Evolutionary conservation across 208 protist species (phyloP), one percentile per base, ranked within the genome.

Genomic region (Leishmania guyanensis): DNA sequence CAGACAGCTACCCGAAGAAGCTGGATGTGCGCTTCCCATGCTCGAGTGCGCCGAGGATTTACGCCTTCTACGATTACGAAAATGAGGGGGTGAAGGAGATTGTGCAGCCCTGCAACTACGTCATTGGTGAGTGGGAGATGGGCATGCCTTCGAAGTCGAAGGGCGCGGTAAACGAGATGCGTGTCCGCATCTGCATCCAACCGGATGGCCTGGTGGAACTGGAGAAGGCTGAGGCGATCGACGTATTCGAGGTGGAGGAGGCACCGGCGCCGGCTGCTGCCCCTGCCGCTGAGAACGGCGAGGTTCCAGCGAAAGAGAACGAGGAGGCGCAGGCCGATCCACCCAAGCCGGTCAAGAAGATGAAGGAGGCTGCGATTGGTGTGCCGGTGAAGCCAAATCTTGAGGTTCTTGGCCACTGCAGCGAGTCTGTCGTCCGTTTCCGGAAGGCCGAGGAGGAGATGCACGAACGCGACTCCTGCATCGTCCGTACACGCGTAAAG

Each of bases 11-110:
- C 77, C 92, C 92, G 14, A 95, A 97, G 81, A 79, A 96, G 73
- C 78, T 97, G 68, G 95, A 98, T 68, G 89, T 98, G 60, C 94
- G 91, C 53, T 89, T 97, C 72, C 90, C 91, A 20, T 86, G 87
- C 66, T 75, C 58, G 53, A 90, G 88, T 26, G 71, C 89, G 43
- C 93, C 96, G 78, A 95, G 93, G 82, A 69, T 98, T 1, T 97
- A 94, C 80, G 89, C 92, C 77, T 96, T 96, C 84, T 97, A 96
- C 87, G 86, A 95, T 73, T 82, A 87, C 76, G 84, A 91, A 65
- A 87, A 82, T 75, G 87, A 79, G 5, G 51, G 74, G 17, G 91
- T 92, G 56, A 89, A 89, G 80, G 68, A 79, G 29, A 71, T 87
- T 58, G 75, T 96, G 66, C 86, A 79, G 62, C 76, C 75, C 2